These are phyloP conservation scores for Taiozyma sp. DNA, from an alignment of 1,139 yeast genomes.

Conservation along the genomic window DNA sequence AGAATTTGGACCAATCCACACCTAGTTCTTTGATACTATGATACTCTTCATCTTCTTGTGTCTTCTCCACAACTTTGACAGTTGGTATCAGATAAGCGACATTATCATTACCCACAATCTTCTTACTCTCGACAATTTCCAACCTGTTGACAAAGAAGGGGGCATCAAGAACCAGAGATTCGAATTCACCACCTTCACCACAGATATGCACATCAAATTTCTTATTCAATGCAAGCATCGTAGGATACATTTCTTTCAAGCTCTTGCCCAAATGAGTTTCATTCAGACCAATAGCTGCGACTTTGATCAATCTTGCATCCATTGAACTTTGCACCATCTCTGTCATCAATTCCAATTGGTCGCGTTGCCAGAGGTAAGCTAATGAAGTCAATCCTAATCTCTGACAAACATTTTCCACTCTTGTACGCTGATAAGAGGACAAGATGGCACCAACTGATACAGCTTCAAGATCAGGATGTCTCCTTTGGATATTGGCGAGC, in stretches of 20 bases:
- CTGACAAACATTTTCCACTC: slow-evolving; percentile 87
- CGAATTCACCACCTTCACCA: slow-evolving; percentile 99
- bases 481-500: slow-evolving; percentile 37
- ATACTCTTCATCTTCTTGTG: slow-evolving; percentile 21
- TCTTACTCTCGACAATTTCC: slow-evolving; percentile 35
- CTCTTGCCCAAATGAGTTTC: slow-evolving; percentile 62
- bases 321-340: slow-evolving; percentile 73
- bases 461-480: slow-evolving; percentile 72
- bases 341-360: slow-evolving; percentile 69
- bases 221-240: slow-evolving; percentile 49
- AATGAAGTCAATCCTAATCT: slow-evolving; percentile 63
- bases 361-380: slow-evolving; percentile 85
- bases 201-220: slow-evolving; percentile 85
- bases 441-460: slow-evolving; percentile 95
- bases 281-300: slow-evolving; percentile 84
- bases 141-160: slow-evolving; percentile 67
- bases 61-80: slow-evolving; percentile 34
- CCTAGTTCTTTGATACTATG: slow-evolving; percentile 13
- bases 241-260: slow-evolving; percentile 56
- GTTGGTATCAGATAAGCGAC: slow-evolving; percentile 56
- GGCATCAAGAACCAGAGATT: slow-evolving; percentile 84
- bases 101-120: slow-evolving; percentile 46
- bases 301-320: slow-evolving; percentile 86
- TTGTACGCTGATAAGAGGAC: slow-evolving; percentile 85
- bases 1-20: slow-evolving; percentile 24